Conservation (phyloP, 208 protist genomes). For the Histomonas meleagridis region DNA sequence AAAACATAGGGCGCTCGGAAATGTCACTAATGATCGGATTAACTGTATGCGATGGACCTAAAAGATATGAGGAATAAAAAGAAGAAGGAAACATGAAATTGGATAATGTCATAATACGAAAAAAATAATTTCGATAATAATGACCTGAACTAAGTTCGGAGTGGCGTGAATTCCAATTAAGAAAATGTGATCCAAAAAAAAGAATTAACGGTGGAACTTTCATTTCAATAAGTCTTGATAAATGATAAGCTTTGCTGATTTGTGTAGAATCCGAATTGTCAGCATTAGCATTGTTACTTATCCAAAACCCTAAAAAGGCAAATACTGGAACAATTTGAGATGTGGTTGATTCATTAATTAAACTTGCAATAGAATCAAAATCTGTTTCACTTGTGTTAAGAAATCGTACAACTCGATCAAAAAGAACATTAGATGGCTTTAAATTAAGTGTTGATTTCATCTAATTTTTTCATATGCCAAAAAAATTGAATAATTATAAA, state of each 20-base stretch:
- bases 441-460: no score
- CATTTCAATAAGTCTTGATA: neutral
- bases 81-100: no score
- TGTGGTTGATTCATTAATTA: conserved; percentile 33
- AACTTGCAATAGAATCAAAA: neutral
- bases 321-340: neutral
- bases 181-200: neutral
- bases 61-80: no score
- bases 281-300: neutral
- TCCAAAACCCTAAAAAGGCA: neutral
- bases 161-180: neutral
- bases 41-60: no score
- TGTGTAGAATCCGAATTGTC: neutral
- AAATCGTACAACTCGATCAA: neutral
- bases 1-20: no score
- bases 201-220: conserved; percentile 30
- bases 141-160: no score
- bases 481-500: no score
- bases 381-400: neutral
- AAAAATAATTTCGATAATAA: no score
- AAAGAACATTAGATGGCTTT: neutral
- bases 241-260: neutral
- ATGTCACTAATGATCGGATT: no score
- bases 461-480: no score
- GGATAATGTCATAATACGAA: no score